Evolutionary conservation across 768 basidiomycete genomes (phyloP).

Genomic region (Lactifluus echinatus): DNA sequence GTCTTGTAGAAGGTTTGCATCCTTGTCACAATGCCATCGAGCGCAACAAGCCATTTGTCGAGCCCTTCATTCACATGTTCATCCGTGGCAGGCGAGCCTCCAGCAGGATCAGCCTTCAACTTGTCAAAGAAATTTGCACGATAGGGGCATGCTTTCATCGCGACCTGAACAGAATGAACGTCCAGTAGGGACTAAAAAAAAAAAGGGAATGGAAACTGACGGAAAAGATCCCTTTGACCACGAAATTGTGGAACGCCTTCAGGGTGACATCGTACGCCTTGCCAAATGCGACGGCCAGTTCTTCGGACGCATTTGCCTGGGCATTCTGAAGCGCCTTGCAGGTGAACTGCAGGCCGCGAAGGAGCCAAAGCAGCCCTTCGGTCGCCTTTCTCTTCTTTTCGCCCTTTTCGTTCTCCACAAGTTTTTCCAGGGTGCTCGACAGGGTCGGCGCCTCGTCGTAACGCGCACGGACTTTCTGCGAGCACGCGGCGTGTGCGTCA

Average conservation of each 20-base stretch:
- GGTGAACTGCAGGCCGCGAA: conserved; percentile 88
- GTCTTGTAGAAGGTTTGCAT: conserved; percentile 40
- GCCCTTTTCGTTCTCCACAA: conserved; percentile 74
- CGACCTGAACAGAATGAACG: conserved; percentile 33
- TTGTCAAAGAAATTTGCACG: conserved; percentile 50
- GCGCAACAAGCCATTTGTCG: conserved; percentile 43
- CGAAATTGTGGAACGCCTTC: conserved; percentile 79
- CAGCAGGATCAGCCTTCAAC: conserved; percentile 35
- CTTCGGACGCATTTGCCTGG: conserved; percentile 51
- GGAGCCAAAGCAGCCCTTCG: conserved; percentile 88
- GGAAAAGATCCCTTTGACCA: conserved; percentile 45
- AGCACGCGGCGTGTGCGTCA: conserved; percentile 2
- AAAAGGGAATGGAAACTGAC: conserved; percentile 32
- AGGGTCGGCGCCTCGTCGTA: conserved; percentile 56
- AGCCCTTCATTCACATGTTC: conserved; percentile 41
- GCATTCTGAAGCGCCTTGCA: conserved; percentile 66
- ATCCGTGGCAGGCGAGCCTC: conserved; percentile 30
- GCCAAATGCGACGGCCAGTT: conserved; percentile 68
- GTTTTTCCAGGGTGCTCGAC: conserved; percentile 73
- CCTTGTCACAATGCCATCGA: conserved; percentile 40
- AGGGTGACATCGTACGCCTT: conserved; percentile 76
- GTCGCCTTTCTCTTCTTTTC: conserved; percentile 88
- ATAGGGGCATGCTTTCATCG: conserved; percentile 63
- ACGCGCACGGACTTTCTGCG: conserved; percentile 82
- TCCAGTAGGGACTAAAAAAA: background rate